These are phyloP conservation scores for Amanita muscaria DNA, from an alignment of 768 basidiomycete genomes.

Conservation along the genomic window DNA sequence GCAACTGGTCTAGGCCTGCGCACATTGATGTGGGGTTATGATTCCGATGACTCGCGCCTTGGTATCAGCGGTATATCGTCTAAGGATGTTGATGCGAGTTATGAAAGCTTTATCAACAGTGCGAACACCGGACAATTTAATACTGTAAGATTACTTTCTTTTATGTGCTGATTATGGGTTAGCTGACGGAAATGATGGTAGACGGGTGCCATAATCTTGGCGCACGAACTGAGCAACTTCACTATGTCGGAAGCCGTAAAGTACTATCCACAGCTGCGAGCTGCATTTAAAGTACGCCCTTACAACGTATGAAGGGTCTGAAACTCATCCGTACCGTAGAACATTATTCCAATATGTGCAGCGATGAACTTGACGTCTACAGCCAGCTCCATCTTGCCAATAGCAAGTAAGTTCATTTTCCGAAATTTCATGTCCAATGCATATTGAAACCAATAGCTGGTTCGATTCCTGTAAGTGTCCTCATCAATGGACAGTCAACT, in stretches of 20 bases:
- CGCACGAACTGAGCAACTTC: conserved; percentile 52
- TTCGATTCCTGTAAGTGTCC: too few relatives aligned
- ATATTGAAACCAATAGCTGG: too few relatives aligned
- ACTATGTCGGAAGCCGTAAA: conserved; percentile 56
- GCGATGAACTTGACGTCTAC: conserved; percentile 45
- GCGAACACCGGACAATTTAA: conserved; percentile 35
- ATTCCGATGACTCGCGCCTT: conserved; percentile 68
- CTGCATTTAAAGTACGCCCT: conserved; percentile 35
- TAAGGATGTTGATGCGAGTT: conserved; percentile 42
- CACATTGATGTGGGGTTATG: conserved; percentile 67
- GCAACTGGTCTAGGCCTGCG: conserved; percentile 57
- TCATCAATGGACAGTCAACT: too few relatives aligned
- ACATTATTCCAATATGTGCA: conserved; percentile 46
- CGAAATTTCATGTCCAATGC: too few relatives aligned
- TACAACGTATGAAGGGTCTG: not conserved
- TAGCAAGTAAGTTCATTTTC: too few relatives aligned
- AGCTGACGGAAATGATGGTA: conserved; percentile 12
- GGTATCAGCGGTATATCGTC: conserved; percentile 35
- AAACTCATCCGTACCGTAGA: conserved; percentile 14
- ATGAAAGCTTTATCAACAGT: conserved; percentile 40
- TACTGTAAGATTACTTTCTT: conserved; percentile 19
- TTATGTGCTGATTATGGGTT: not conserved
- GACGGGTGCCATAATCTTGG: conserved; percentile 44
- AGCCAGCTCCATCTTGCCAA: too few relatives aligned
- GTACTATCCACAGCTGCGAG: conserved; percentile 35